Evolutionary conservation across 306 rosid genomes (phyloP).

Genomic region (Malus sylvestris): DNA sequence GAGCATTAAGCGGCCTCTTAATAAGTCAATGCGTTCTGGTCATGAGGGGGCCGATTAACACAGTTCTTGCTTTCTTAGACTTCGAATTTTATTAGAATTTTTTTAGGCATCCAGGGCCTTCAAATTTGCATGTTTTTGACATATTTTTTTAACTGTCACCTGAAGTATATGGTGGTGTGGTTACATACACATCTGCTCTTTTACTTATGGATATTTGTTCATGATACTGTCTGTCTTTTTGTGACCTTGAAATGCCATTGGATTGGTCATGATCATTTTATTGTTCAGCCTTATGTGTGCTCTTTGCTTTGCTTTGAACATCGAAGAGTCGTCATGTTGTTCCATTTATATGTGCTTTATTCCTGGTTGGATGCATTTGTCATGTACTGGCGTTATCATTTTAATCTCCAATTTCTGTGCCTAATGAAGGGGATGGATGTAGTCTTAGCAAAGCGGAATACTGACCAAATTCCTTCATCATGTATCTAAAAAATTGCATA

Average conservation of each 20-base stretch:
- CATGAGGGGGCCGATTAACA: constrained; percentile 16
- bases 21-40: constrained; percentile 14
- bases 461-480: neutral
- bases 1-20: constrained; percentile 62
- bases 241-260: neutral
- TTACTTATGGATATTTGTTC: neutral
- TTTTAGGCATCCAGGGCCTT: constrained; percentile 1
- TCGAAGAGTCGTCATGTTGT: neutral
- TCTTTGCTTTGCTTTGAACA: neutral
- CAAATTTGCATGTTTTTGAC: neutral
- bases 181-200: neutral
- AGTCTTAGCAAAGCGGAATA: neutral
- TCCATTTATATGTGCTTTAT: neutral
- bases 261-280: neutral
- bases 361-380: neutral
- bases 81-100: neutral
- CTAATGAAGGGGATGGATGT: neutral
- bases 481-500: neutral
- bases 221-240: neutral
- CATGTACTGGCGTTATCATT: neutral
- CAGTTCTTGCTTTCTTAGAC: neutral
- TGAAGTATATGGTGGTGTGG: neutral
- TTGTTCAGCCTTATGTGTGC: neutral
- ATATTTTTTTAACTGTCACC: neutral
- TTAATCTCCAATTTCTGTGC: neutral